phyloP scores from a whole-genome alignment of 192 early-diverging fungal species.

The Coemansia sp. region DNA sequence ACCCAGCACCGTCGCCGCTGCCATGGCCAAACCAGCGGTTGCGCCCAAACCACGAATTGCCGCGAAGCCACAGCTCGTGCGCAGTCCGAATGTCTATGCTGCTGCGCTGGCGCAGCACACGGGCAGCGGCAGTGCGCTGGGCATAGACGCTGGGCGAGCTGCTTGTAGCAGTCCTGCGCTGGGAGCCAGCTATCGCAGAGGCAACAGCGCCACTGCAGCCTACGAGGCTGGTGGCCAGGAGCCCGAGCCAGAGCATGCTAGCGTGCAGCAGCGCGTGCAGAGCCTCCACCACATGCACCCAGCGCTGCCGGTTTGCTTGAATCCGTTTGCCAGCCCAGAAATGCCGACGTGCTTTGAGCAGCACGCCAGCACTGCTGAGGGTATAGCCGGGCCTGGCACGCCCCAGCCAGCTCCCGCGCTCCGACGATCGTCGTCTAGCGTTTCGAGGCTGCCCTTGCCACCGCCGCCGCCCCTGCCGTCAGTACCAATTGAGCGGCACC shows the following conservation, averaged over 20 bases:
- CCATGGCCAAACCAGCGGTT: conserved; percentile 13
- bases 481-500: background rate
- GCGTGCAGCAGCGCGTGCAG: conserved; percentile 40
- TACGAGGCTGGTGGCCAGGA: background rate
- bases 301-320: background rate
- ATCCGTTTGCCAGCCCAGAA: conserved; percentile 55
- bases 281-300: conserved; percentile 15
- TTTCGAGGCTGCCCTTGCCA: conserved; percentile 14
- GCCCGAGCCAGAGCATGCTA: conserved; percentile 9
- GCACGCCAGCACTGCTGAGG: background rate
- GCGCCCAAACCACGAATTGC: conserved; percentile 24
- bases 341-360: conserved; percentile 11
- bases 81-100: background rate
- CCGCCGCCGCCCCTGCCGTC: conserved; percentile 17
- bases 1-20: background rate
- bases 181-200: background rate
- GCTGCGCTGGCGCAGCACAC: conserved; percentile 30
- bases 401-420: conserved; percentile 13
- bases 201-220: background rate
- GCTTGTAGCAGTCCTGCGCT: background rate
- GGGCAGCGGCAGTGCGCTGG: background rate
- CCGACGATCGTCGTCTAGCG: conserved; percentile 18
- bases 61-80: conserved; percentile 1
- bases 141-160: background rate
- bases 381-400: background rate